These are phyloP conservation scores for Westerdykella ornata DNA, from an alignment of 2,329 filamentous ascomycete species.

Conservation along the genomic window DNA sequence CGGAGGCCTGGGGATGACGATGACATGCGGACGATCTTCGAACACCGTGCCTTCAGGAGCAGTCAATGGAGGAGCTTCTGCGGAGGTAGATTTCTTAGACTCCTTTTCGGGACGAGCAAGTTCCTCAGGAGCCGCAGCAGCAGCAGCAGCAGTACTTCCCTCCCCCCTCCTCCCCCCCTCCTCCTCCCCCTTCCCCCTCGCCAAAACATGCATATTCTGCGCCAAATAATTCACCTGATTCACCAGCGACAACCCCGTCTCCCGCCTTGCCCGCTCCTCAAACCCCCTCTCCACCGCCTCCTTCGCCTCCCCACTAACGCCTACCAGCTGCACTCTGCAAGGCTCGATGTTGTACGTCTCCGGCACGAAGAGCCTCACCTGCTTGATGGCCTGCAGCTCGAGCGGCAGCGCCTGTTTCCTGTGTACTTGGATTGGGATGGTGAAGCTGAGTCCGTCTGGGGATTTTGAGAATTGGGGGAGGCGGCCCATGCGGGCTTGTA, in stretches of 20 bases:
- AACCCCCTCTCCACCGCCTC: conserved; percentile 61
- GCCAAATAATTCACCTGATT: conserved; percentile 68
- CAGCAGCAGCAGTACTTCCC: background rate
- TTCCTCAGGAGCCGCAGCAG: background rate
- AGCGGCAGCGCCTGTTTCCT: conserved; percentile 55
- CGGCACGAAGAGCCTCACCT: conserved; percentile 63
- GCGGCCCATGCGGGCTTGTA: conserved; percentile 68
- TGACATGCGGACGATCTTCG: conserved; percentile 55
- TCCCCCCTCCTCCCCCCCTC: conserved; percentile 39
- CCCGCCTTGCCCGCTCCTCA: conserved; percentile 49
- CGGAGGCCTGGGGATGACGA: conserved; percentile 66
- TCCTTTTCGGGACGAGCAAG: background rate
- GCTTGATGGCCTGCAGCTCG: conserved; percentile 55
- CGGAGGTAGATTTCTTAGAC: background rate
- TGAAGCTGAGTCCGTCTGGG: conserved; percentile 63
- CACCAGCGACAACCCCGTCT: conserved; percentile 58
- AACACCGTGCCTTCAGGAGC: background rate
- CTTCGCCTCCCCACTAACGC: conserved; percentile 54
- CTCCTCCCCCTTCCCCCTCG: conserved; percentile 34
- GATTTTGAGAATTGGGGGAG: conserved; percentile 61
- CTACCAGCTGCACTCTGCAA: conserved; percentile 59
- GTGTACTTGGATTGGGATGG: conserved; percentile 61
- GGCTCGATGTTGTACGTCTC: conserved; percentile 64
- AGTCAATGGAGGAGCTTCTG: background rate
- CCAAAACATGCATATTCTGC: conserved; percentile 62